Evolutionary conservation across 179 eudicot genomes (phyloP).

Genomic region (Beta corolliflora): DNA sequence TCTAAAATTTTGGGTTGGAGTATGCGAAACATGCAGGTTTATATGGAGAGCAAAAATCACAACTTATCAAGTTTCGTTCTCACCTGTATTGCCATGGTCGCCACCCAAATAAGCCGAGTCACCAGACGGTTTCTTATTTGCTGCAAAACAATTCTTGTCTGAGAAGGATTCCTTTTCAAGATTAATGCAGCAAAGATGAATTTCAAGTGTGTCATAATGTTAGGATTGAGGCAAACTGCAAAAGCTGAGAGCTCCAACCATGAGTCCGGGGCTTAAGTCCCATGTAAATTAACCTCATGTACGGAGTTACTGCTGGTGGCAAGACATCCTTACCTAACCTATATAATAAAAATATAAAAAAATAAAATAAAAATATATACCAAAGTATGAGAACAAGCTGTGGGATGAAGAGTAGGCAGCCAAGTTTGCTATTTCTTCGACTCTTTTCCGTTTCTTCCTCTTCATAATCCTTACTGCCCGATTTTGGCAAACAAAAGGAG

Average conservation of each 20-base stretch:
- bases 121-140: slow-evolving; percentile 40
- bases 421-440: slow-evolving; percentile 57
- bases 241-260: background rate
- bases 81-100: slow-evolving; percentile 48
- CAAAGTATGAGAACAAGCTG: slow-evolving; percentile 73
- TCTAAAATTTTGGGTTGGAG: background rate
- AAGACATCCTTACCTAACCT: background rate
- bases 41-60: background rate
- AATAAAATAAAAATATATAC: slow-evolving; percentile 35
- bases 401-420: slow-evolving; percentile 60
- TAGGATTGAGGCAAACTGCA: background rate
- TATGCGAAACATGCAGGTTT: background rate
- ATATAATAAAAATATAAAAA: background rate
- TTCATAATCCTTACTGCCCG: slow-evolving; percentile 41
- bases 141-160: slow-evolving; percentile 44
- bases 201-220: background rate
- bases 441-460: slow-evolving; percentile 76
- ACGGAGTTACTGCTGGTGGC: background rate
- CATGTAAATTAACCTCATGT: slow-evolving; percentile 12
- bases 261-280: background rate
- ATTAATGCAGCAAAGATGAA: background rate
- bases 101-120: slow-evolving; percentile 41
- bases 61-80: slow-evolving; percentile 25
- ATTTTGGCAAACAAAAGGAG: slow-evolving; percentile 42
- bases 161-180: slow-evolving; percentile 6